Evolutionary conservation across 202 grass and related monocot species (phyloP), one percentile per base, ranked within the genome.

Genomic region (Zoysia matrella): DNA sequence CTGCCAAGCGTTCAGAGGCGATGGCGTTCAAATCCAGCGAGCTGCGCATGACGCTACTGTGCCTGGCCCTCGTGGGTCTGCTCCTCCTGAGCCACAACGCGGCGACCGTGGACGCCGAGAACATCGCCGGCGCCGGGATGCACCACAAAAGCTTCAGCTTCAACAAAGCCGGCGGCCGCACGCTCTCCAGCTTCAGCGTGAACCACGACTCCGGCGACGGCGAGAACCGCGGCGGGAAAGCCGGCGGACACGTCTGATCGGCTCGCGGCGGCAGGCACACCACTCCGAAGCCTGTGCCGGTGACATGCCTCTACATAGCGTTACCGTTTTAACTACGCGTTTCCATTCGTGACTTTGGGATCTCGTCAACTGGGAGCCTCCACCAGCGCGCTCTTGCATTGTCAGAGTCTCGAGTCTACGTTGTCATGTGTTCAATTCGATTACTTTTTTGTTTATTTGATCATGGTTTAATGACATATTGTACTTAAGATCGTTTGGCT

Each of bases 181-280:
- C 18, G 39, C 53, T 77, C 46, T 66, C 15, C 10, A 89, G 87
- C 87, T 86, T 89, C 82, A 89, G 83, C 88, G 86, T 86, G 78
- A 86, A 82, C 68, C 0, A 7, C 4, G n/a, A 7, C n/a, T 2
- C n/a, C 1, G 0, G 0, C 2, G 16, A 79, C 50, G 54, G 39
- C 18, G 54, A 67, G 2, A 0, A 0, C 6, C n/a, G 2, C 4
- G 66, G 51, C 30, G 1, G 0, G 43, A 8, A 2, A 4, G 45
- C 2, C 36, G 13, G 13, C n/a, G 64, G 15, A 14, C 67, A 36
- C 48, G 2, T 57, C 42, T 88, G 76, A 88, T 80, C 71, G 66
- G 0, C 11, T 47, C 45, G 43, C 11, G 40, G 18, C 16, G 57
- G 16, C n/a, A 12, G 8, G 18, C 47, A 13, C 22, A 1, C 11